Evolutionary conservation across 202 grass and related monocot species (phyloP), one percentile per base, ranked within the genome.

Genomic region (Zizania palustris): DNA sequence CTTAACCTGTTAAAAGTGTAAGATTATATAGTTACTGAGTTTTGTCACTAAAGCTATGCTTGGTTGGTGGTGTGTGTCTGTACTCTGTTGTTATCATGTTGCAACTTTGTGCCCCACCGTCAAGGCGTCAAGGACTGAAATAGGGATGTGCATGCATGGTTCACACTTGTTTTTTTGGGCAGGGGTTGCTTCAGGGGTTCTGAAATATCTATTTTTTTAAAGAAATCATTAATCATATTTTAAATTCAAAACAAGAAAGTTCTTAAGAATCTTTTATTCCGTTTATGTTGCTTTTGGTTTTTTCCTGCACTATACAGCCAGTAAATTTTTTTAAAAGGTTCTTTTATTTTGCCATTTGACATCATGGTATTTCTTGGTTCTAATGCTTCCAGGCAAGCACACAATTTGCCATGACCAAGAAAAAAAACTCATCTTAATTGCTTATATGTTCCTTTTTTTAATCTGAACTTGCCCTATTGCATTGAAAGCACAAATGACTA

Each of bases 21-120:
- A 28, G 28, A 28, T 28, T 28, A 28, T 28, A 28, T 28, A 28
- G 28, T 28, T 28, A 28, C 0, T 28, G 28, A 28, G 28, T 28
- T 28, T 28, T 28, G 2, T 28, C 28, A 28, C 28, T 4, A 67
- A 60, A 13, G 28, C 55, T 44, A 22, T 40, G 14, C 15, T 60
- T 3, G 5, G 20, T 60, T 20, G 42, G 22, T 55, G 60, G 66
- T 50, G 65, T 40, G 72, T 44, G 8, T 9, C 9, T 9, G 53
- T 78, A 21, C 43, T 28, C 38, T 13, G 61, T 78, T 78, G 85
- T 43, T 74, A 36, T 83, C 80, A 73, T 11, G 16, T 9, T 45
- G 60, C 60, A 73, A 73, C 67, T 87, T 83, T 83, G 44, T 5
- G n/a, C 85, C 61, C 72, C 67, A 61, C 21, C 20, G 55, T 55